Evolutionary conservation across 2,329 filamentous ascomycete species (phyloP), one percentile per base, ranked within the genome.

Genomic region (Pseudogymnoascus verrucosus): DNA sequence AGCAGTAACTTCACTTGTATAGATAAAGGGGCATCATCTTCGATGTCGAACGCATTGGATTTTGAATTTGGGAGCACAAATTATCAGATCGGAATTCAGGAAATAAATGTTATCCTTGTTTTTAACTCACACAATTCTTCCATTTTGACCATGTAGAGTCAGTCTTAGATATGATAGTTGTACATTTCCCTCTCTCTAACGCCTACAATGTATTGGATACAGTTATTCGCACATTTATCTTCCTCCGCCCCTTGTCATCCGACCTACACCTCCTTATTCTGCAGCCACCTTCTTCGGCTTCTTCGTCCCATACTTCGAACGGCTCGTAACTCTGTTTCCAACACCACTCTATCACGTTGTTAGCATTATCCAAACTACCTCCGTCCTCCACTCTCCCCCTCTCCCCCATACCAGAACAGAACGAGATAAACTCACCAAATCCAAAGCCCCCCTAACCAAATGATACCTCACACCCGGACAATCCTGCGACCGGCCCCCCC

Each of bases 401-500:
- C 28, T 60, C 54, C 19, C 26, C 47, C 62, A 26, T 4, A 26
- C 5, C 21, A 6, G 36, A 37, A 19, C 14, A 5, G 19, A 19
- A 19, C 19, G 2, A 19, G 19, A 19, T 11, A 19, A 67, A 84
- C 89, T 72, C 81, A 96, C 93, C 85, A 99, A 77, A 84, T 99
- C 95, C 77, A 96, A 80, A 19, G 93, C 91, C 34, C 95, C 95
- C 74, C 95, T 82, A 44, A 99, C 90, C 72, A 97, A 80, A 77
- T 96, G 91, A 76, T 99, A 99, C 74, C 93, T 88, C 78, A 99
- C 95, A 87, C 95, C 95, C 66, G 95, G 95, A 80, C 95, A 99
- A 87, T 99, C 95, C 84, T 98, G 95, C 68, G 86, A 87, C 74
- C 95, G 84, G 1, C 95, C 95, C 64, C 95, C 95, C 69, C 95